Conservation (phyloP, 495 filamentous ascomycete species). For the Aspergillus asperescens region DNA sequence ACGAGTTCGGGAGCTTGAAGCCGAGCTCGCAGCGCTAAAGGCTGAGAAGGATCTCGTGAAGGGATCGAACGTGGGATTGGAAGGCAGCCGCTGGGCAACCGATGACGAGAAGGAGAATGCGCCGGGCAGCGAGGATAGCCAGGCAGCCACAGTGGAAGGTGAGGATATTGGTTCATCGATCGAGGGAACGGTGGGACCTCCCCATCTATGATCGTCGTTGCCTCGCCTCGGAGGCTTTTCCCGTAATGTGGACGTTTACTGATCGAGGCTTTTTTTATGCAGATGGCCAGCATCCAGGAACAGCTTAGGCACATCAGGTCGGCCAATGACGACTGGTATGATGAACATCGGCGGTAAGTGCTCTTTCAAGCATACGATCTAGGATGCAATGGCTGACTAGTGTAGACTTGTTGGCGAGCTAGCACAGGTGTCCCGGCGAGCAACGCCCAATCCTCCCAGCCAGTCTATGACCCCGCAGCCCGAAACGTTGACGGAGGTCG, state of each 20-base stretch:
- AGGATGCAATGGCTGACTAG: neutral
- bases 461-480: slow-evolving; percentile 32
- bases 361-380: neutral
- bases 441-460: slow-evolving; percentile 31
- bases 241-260: neutral
- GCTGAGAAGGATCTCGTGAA: slow-evolving; percentile 24
- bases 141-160: slow-evolving; percentile 45
- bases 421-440: slow-evolving; percentile 33
- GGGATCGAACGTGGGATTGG: slow-evolving; percentile 26
- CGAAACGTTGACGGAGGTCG: slow-evolving; percentile 16
- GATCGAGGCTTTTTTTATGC: slow-evolving; percentile 11
- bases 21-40: slow-evolving; percentile 39
- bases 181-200: slow-evolving; percentile 51
- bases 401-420: slow-evolving; percentile 42
- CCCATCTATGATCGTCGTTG: slow-evolving; percentile 37
- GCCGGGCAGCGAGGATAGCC: slow-evolving; percentile 26
- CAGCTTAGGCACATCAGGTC: slow-evolving; percentile 47
- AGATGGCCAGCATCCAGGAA: slow-evolving; percentile 51
- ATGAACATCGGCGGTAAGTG: slow-evolving; percentile 41
- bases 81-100: slow-evolving; percentile 41
- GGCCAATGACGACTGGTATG: slow-evolving; percentile 43
- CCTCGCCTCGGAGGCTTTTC: slow-evolving; percentile 14
- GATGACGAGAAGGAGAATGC: slow-evolving; percentile 24
- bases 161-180: slow-evolving; percentile 51
- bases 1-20: slow-evolving; percentile 44